Base-by-base conservation (phyloP, 306 rosid genomes). In the Quercus rubra region DNA sequence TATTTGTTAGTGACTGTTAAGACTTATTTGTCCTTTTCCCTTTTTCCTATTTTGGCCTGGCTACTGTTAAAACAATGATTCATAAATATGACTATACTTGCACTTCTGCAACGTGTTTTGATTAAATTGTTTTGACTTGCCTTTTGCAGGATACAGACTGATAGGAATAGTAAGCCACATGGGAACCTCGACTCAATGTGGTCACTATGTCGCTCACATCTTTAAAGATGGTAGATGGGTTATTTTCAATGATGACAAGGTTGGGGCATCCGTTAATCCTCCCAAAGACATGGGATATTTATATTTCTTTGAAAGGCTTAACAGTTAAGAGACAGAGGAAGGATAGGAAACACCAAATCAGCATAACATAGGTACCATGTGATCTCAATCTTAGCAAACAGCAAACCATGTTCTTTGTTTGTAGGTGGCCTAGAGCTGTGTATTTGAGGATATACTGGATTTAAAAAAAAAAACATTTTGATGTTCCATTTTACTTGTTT, bases 241-340 rank as follows among this genome's bases (percentile, higher is more conserved):
- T 66, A 95, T 95, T 82, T 95, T 91, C 78, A 95, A 95, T 8
- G 99, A 95, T 59, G 79, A 80, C 82, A 95, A 93, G 88, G 99
- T 95, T 23, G 98, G 93, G 71, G 97, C 92, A 82, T 93, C 99
- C 27, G 84, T 93, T 71, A 85, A 93, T 78, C 98, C 96, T 67
- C 99, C 99, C 3, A 95, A 95, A 87, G 99, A 95, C 82, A 95
- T 95, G 99, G 99, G 99, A 19, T 95, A 95, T 77, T 77, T 95
- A 2, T 95, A 95, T 80, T 95, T 93, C 90, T 95, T 92, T 41
- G 99, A 89, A 82, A 88, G 99, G 83, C 79, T 92, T 78, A 78
- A 38, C 58, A 49, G 81, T 57, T 88, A 83, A 86, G 71, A 21
- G 61, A n/a, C 25, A 19, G 28, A 38, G 21, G 31, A 38, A 7